A percentile compares a stretch with the other conserved stretches of the same genome.
Evolutionary conservation across 495 filamentous ascomycete genomes (phyloP).

Genomic region (Penicillium bovifimosum): DNA sequence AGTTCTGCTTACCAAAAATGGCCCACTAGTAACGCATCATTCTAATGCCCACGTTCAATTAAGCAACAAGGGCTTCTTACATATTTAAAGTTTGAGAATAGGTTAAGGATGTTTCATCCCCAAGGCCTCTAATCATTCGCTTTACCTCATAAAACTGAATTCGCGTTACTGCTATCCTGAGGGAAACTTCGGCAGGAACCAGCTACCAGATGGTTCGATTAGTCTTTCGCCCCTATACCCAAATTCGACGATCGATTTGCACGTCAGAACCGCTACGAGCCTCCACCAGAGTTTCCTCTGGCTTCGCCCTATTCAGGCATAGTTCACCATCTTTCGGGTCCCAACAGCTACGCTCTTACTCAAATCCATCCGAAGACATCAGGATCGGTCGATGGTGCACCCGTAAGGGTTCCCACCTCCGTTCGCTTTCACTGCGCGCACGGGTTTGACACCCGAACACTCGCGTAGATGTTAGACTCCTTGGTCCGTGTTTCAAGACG

Average conservation of each 20-base stretch:
- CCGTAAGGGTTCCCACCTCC: conserved; percentile 52
- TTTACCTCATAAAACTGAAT: conserved; percentile 72
- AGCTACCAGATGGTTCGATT: background rate
- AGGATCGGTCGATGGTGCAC: conserved; percentile 69
- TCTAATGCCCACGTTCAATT: conserved; percentile 63
- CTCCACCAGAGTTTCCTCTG: conserved; percentile 73
- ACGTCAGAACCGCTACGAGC: conserved; percentile 63
- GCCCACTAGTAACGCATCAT: conserved; percentile 50
- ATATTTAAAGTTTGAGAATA: conserved; percentile 77
- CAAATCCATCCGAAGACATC: conserved; percentile 72
- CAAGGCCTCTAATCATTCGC: conserved; percentile 74
- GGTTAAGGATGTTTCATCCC: conserved; percentile 68
- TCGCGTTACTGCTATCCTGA: conserved; percentile 69
- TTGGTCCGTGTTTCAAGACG: conserved; percentile 57
- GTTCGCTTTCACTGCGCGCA: conserved; percentile 66
- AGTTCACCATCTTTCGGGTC: conserved; percentile 55
- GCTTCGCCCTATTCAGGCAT: conserved; percentile 71
- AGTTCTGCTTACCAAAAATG: conserved; percentile 70
- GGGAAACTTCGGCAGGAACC: conserved; percentile 59
- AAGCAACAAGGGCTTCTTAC: conserved; percentile 69
- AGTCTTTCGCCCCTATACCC: background rate
- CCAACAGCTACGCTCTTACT: conserved; percentile 69
- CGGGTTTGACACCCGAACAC: conserved; percentile 66
- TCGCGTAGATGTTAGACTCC: conserved; percentile 66
- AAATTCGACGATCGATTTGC: conserved; percentile 1